Percentiles rank a stretch among this genome's conserved stretches.
Evolutionary conservation across 179 eudicot genomes (phyloP).

Genomic region (Pouteria campechiana): DNA sequence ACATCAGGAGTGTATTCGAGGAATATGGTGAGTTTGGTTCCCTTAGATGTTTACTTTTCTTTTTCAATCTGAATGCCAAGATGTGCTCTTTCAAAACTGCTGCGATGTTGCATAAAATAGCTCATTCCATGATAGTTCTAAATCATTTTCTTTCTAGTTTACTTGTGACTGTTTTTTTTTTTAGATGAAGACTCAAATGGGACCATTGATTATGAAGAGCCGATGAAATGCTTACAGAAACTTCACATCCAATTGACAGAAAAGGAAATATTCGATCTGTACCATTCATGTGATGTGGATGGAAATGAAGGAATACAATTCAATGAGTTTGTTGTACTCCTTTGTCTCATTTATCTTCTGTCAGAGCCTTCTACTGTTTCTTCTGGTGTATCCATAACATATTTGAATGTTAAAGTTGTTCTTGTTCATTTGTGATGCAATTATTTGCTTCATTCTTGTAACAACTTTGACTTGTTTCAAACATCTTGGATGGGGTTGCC

Average conservation of each 20-base stretch:
- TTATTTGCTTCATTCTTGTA: constrained; percentile 1
- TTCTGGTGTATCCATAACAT: constrained; percentile 11
- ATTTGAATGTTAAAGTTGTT: background rate
- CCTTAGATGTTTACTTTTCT: background rate
- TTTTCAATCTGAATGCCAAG: no score
- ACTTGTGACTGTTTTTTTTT: background rate
- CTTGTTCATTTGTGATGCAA: background rate
- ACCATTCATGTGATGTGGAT: constrained; percentile 44
- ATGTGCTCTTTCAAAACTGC: no score
- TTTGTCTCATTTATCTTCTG: constrained; percentile 51
- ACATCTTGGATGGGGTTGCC: constrained; percentile 26
- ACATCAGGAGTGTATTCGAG: constrained; percentile 36
- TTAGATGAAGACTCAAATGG: constrained; percentile 52
- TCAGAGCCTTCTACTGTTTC: constrained; percentile 25
- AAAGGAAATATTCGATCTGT: constrained; percentile 50
- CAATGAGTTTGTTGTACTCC: constrained; percentile 54
- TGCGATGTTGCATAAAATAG: no score
- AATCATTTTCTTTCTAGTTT: background rate
- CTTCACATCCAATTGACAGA: constrained; percentile 28
- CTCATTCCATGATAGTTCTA: no score
- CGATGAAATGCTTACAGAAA: constrained; percentile 39
- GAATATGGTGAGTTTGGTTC: constrained; percentile 39
- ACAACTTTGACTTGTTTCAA: constrained; percentile 12
- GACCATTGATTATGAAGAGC: constrained; percentile 39
- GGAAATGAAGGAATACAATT: constrained; percentile 46